phyloP scores from a whole-genome alignment of 2,329 filamentous ascomycete species.

The Colletotrichum orchidophilum region DNA sequence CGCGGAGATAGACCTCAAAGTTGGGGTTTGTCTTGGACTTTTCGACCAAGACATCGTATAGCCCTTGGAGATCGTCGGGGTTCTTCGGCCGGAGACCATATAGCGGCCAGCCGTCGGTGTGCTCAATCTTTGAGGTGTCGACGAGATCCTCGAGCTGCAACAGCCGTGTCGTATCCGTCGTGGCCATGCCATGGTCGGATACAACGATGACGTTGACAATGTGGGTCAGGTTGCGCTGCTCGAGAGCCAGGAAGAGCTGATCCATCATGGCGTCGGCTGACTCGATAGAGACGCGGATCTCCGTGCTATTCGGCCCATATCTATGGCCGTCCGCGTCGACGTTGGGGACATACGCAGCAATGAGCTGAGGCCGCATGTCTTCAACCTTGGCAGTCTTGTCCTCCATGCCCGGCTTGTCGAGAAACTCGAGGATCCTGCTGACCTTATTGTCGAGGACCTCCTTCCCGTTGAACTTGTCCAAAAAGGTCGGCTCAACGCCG shows the following conservation, averaged over 20 bases:
- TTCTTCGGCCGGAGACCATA: constrained; percentile 87
- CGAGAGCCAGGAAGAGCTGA: constrained; percentile 77
- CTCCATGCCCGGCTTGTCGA: constrained; percentile 83
- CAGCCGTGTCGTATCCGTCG: constrained; percentile 81
- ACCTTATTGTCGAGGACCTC: constrained; percentile 82
- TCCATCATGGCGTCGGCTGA: constrained; percentile 87
- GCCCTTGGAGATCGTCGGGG: constrained; percentile 67
- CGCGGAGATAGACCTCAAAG: constrained; percentile 87
- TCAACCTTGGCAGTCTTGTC: constrained; percentile 58
- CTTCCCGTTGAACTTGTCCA: constrained; percentile 86
- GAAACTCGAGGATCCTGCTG: constrained; percentile 78
- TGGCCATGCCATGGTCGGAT: constrained; percentile 98
- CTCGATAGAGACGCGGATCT: constrained; percentile 81
- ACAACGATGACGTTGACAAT: constrained; percentile 97
- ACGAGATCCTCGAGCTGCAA: constrained; percentile 92
- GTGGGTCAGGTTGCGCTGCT: constrained; percentile 82
- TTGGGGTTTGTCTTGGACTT: constrained; percentile 70
- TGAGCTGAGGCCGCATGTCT: constrained; percentile 82
- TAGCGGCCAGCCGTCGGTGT: constrained; percentile 93
- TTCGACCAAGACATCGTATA: constrained; percentile 71
- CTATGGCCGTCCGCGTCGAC: constrained; percentile 88
- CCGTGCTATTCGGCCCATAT: constrained; percentile 94
- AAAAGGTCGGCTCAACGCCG: constrained; percentile 76
- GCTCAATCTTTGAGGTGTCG: constrained; percentile 79
- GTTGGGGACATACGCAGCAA: constrained; percentile 93